phyloP scores from a whole-genome alignment of 129 eudicot species.

The Dittrichia graveolens region DNA sequence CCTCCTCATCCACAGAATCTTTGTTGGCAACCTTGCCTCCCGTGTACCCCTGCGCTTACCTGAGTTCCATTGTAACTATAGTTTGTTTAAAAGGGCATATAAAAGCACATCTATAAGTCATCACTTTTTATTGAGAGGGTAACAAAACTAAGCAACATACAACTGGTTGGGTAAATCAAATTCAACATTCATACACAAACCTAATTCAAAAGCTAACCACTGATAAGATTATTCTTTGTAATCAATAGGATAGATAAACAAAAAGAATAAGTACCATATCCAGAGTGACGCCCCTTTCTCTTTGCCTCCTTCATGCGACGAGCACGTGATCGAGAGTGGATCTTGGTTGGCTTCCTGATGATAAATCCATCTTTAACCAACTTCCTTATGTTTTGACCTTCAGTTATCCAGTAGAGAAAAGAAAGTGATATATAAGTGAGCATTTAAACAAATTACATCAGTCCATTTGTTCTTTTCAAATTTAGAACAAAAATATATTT shows the following conservation, averaged over 20 bases:
- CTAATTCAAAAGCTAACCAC: not conserved
- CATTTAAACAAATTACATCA: not conserved
- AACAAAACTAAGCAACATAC: no score
- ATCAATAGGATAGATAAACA: not conserved
- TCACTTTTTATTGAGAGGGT: not conserved
- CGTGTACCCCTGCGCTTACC: conserved; percentile 89
- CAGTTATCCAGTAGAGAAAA: not conserved
- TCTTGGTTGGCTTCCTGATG: conserved; percentile 82
- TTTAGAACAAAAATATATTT: not conserved
- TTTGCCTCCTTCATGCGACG: conserved; percentile 84
- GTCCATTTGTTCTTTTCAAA: not conserved
- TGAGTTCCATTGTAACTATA: conserved; percentile 15
- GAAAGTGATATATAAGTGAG: not conserved
- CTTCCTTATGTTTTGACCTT: conserved; percentile 87
- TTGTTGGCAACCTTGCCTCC: conserved; percentile 91
- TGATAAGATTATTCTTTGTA: not conserved
- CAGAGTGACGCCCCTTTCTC: conserved; percentile 79
- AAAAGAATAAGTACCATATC: conserved; percentile 54
- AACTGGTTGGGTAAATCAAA: no score
- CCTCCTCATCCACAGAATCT: conserved; percentile 85
- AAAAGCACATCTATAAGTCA: not conserved
- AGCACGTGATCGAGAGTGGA: conserved; percentile 85
- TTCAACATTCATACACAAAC: no score
- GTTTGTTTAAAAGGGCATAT: not conserved
- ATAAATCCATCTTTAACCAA: conserved; percentile 85